These are phyloP conservation scores for Parsonsia alboflavescens DNA, from an alignment of 257 asterid genomes.

Conservation along the genomic window DNA sequence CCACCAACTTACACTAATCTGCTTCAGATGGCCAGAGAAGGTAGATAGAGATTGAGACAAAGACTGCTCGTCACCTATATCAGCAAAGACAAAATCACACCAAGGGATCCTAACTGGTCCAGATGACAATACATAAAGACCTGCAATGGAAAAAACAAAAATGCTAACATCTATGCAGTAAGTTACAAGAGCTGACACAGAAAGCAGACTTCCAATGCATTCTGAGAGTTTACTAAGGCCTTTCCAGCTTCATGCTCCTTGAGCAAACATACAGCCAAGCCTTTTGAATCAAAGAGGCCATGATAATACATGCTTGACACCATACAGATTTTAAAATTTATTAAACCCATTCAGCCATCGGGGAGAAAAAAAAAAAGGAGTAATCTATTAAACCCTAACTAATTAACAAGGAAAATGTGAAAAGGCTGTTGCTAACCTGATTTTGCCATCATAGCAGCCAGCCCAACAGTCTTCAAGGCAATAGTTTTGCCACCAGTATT, in stretches of 20 bases:
- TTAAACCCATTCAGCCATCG: not conserved
- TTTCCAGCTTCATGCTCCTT: not conserved
- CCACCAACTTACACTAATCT: conserved; percentile 73
- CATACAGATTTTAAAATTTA: not conserved
- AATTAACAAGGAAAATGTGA: not conserved
- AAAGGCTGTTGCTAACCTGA: conserved; percentile 51
- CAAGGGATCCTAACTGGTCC: conserved; percentile 92
- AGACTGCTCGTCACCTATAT: conserved; percentile 97
- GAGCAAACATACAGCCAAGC: not conserved
- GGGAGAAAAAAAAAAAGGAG: too few relatives aligned
- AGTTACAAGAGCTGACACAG: not conserved
- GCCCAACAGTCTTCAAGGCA: conserved; percentile 87
- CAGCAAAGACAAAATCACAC: conserved; percentile 95
- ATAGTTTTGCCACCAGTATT: conserved; percentile 99
- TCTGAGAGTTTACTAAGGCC: not conserved
- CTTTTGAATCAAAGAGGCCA: not conserved
- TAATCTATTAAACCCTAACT: conserved; percentile 7
- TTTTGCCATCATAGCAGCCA: conserved; percentile 99
- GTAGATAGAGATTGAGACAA: conserved; percentile 93
- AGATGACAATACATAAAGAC: conserved; percentile 84
- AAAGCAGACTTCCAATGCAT: not conserved
- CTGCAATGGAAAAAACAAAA: conserved; percentile 38
- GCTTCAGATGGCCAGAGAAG: conserved; percentile 97
- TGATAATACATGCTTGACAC: not conserved
- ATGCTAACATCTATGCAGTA: conserved; percentile 3